A percentile compares a stretch with the other conserved stretches of the same genome.
Evolutionary conservation across 768 basidiomycete species (phyloP).

Genomic region (Phylloporus sp.): DNA sequence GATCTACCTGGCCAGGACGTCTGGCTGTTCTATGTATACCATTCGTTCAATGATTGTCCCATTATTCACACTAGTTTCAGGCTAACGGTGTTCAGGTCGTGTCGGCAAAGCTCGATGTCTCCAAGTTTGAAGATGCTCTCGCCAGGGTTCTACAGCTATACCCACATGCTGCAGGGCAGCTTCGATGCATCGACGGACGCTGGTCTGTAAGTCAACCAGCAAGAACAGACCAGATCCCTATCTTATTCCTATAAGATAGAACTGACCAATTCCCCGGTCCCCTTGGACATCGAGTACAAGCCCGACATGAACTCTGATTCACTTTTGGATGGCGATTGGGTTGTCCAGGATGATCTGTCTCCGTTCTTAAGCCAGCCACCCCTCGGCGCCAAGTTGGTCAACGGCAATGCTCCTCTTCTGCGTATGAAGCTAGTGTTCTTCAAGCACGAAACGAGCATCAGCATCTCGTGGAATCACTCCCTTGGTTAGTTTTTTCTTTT

Average conservation of each 20-base stretch:
- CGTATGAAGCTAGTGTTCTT: slow-evolving; percentile 27
- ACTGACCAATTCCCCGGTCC: slow-evolving; percentile 17
- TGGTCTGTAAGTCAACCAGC: slow-evolving; percentile 19
- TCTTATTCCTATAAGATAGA: slow-evolving; percentile 17
- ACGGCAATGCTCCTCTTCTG: slow-evolving; percentile 19
- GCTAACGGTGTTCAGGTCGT: slow-evolving; percentile 21
- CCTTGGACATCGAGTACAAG: slow-evolving; percentile 15
- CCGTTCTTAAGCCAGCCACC: slow-evolving; percentile 17
- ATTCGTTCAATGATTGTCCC: background rate
- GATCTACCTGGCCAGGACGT: slow-evolving; percentile 23
- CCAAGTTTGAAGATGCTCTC: slow-evolving; percentile 21
- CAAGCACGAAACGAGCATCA: slow-evolving; percentile 24
- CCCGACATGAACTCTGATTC: slow-evolving; percentile 3
- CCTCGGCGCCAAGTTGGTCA: slow-evolving; percentile 12
- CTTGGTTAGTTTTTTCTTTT: slow-evolving; percentile 21
- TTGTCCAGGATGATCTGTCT: slow-evolving; percentile 23
- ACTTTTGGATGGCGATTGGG: slow-evolving; percentile 22
- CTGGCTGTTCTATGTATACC: slow-evolving; percentile 17
- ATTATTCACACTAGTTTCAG: slow-evolving; percentile 1
- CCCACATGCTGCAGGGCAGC: slow-evolving; percentile 23
- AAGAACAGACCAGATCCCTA: background rate
- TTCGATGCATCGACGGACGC: slow-evolving; percentile 6
- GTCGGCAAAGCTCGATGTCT: slow-evolving; percentile 9
- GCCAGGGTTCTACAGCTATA: slow-evolving; percentile 21
- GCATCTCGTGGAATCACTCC: slow-evolving; percentile 34